These are phyloP conservation scores for Lentinula sp. DNA, from an alignment of 768 basidiomycete species.

Conservation along the genomic window DNA sequence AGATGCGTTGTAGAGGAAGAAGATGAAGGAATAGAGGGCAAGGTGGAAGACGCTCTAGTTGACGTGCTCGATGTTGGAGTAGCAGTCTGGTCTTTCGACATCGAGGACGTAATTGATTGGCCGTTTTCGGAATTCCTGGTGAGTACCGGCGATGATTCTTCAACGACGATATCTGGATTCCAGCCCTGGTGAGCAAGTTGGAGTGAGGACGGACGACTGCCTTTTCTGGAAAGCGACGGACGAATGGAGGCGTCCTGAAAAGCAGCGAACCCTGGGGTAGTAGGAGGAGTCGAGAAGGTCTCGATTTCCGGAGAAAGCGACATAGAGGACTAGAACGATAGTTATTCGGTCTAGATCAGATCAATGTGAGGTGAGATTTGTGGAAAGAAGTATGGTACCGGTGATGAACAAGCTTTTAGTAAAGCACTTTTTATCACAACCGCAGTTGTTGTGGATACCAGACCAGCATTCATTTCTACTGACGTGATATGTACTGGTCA, in stretches of 20 bases:
- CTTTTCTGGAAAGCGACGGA: slow-evolving; percentile 36
- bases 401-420: not conserved
- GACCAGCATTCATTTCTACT: not conserved
- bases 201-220: slow-evolving; percentile 39
- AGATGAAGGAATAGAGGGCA: not conserved
- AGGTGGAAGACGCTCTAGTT: not conserved
- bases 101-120: slow-evolving; percentile 4
- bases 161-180: slow-evolving; percentile 37
- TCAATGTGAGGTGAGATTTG: too few species aligned
- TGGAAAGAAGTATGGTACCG: not conserved
- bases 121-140: slow-evolving; percentile 15
- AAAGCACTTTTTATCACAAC: not conserved
- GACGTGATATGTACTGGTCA: not conserved
- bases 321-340: not conserved
- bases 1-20: slow-evolving; percentile 7
- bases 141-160: slow-evolving; percentile 27
- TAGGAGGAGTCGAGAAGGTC: slow-evolving; percentile 37
- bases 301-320: slow-evolving; percentile 26
- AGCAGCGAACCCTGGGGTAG: slow-evolving; percentile 24
- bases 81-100: not conserved
- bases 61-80: slow-evolving; percentile 2
- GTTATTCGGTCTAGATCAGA: not conserved
- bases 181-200: slow-evolving; percentile 37
- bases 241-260: slow-evolving; percentile 15
- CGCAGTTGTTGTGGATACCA: not conserved